A percentile compares a stretch with the other conserved stretches of the same genome.
phyloP scores from a whole-genome alignment of 2,329 filamentous ascomycete species.

The Colletotrichum nymphaeae region DNA sequence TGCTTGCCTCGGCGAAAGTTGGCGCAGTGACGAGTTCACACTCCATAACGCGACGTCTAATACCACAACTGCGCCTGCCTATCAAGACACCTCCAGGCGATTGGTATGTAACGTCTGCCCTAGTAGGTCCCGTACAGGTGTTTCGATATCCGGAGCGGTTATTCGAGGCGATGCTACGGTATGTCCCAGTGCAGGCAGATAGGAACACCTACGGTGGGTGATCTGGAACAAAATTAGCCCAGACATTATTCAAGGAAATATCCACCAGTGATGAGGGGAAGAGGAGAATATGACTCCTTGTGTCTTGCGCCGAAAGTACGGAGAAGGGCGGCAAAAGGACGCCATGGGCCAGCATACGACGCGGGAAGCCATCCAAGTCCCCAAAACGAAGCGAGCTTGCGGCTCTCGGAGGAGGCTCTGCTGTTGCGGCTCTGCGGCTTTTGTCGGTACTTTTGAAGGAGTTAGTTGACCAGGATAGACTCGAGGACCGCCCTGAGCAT shows the following conservation, averaged over 20 bases:
- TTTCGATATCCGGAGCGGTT: conserved; percentile 5
- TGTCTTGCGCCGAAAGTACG: conserved; percentile 14
- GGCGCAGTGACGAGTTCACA: background rate
- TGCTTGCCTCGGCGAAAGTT: background rate
- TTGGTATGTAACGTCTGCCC: background rate
- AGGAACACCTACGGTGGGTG: background rate
- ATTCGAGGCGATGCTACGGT: conserved; percentile 5
- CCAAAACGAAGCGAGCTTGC: background rate
- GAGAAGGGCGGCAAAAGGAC: conserved; percentile 3
- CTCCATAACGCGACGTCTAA: background rate
- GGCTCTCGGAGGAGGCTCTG: conserved; percentile 7
- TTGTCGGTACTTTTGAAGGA: background rate
- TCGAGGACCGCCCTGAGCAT: background rate
- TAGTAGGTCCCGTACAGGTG: background rate
- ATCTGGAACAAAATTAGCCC: conserved; percentile 9
- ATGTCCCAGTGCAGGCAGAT: conserved; percentile 7
- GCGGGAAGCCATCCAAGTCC: background rate
- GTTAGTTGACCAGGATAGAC: background rate
- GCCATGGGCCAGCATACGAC: background rate
- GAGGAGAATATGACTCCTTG: background rate
- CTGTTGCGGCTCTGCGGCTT: conserved; percentile 16
- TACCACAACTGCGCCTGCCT: background rate
- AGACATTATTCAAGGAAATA: background rate
- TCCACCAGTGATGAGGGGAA: background rate
- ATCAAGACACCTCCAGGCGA: background rate